Evolutionary conservation across 1,284 basidiomycete species (phyloP), one percentile per base, ranked within the genome.

Genomic region (Ceratobasidium sp.): DNA sequence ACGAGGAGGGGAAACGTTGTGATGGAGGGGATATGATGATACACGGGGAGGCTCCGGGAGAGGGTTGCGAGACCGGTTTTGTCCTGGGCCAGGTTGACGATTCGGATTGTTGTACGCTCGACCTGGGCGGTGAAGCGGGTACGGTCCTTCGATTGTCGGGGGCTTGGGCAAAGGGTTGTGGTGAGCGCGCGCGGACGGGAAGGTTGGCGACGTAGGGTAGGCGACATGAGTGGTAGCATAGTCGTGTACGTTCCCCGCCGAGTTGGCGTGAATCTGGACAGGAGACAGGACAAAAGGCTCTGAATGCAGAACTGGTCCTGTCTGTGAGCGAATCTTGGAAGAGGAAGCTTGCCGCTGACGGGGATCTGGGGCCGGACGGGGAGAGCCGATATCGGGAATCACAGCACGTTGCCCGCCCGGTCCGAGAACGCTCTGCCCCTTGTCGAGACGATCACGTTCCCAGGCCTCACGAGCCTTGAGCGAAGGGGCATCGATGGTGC

Each of bases 401-500:
- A 67, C 52, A 34, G 62, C 62, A 25, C 62, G 67, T 35, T 68
- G 67, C 2, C 31, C 67, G 20, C 67, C 53, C 22, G 67, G 67
- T 32, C 27, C 47, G n/a, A 56, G 35, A 38, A 71, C 62, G 31
- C 70, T 71, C 40, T 71, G 70, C n/a, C 70, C 70, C 29, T 60
- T 68, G 64, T 68, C 52, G 10, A 58, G 47, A 7, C 70, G 52
- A 6, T 68, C 54, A 15, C 55, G 75, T 73, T 57, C 72, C 72
- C 40, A 70, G 53, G n/a, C 74, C 71, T 67, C 73, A 57, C 56
- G 72, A 55, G 29, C 76, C 75, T 45, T 67, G n/a, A 60, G 73
- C 70, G 27, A 62, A 58, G 72, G 74, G 73, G 69, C 74, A 73
- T 62, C 74, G 74, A 71, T 69, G 69, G 17, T 68, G 69, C 13